A percentile compares a stretch with the other conserved stretches of the same genome.
Conservation (phyloP, 2,329 filamentous ascomycete species). For the Xylaria sp. region DNA sequence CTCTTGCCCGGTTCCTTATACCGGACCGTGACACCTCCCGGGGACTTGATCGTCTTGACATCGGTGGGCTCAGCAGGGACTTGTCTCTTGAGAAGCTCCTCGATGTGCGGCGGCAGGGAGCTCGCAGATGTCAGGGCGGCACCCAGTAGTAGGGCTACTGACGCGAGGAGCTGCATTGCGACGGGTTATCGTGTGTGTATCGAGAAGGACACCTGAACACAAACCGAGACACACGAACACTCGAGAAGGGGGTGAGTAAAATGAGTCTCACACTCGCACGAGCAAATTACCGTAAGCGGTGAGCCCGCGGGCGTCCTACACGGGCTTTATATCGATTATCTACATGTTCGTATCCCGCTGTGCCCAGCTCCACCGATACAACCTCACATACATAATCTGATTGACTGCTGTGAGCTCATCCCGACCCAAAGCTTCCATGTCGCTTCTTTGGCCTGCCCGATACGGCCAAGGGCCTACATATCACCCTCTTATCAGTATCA, state of each 20-base stretch:
- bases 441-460: constrained; percentile 24
- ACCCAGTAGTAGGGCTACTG: constrained; percentile 38
- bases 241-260: not conserved
- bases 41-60: constrained; percentile 58
- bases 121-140: constrained; percentile 36
- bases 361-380: constrained; percentile 12
- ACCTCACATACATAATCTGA: constrained; percentile 1
- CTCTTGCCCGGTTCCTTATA: constrained; percentile 62
- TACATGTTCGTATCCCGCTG: constrained; percentile 21
- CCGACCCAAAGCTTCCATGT: not conserved
- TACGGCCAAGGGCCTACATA: constrained; percentile 17
- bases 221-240: not conserved
- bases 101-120: constrained; percentile 40
- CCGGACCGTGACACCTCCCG: constrained; percentile 57
- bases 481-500: constrained; percentile 28
- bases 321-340: constrained; percentile 17
- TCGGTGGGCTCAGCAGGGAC: constrained; percentile 55
- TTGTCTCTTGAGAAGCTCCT: constrained; percentile 46
- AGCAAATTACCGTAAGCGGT: not conserved
- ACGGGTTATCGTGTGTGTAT: not conserved
- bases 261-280: constrained; percentile 3
- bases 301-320: constrained; percentile 1
- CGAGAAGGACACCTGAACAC: not conserved
- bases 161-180: constrained; percentile 33
- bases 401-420: constrained; percentile 1